Base-by-base conservation (phyloP, 192 early-diverging fungal genomes). In the Chytriomyces sp. region DNA sequence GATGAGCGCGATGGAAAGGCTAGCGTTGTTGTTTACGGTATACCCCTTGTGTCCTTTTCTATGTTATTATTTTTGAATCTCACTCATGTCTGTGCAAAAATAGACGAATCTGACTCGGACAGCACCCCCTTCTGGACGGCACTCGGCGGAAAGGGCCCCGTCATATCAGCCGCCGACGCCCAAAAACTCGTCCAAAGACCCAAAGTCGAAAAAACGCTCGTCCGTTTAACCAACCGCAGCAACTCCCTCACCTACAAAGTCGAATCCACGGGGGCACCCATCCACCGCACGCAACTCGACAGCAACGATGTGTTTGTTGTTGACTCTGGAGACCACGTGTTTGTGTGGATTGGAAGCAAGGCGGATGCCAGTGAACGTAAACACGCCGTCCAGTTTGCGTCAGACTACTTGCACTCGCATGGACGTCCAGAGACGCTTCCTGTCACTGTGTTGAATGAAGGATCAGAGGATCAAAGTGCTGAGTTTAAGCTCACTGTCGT, bases 241-340 rank as follows among this genome's bases (percentile, higher is more conserved):
- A 78, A 73, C 57, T 70, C 11, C 61, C 20, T 83, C 13, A 67
- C 79, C 16, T 92, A 92, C 73, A 88, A 82, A n/a, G 61, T 86
- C 69, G 90, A 89, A 53, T 83, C 85, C 11, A 78, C 81, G 45
- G 86, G 86, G 50, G 0, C 8, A n/a, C 79, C 78, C 20, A 80
- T 88, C 20, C 84, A 60, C 50, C 62, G 75, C 64, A 69, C 65
- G 7, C 74, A 85, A 45, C 82, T 94, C 72, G 83, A 91, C 67
- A 70, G 82, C 7, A 82, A 92, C 44, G 89, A 91, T 77, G 91
- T 91, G 45, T 94, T 91, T 77, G 75, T 93, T 60, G 81, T 91
- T 66, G 93, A 94, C 81, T 84, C 82, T 20, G 85, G 86, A 20
- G 72, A 82, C 44, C 63, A 77, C 45, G 53, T 80, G 61, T 85